phyloP scores from a whole-genome alignment of 2,329 filamentous ascomycete species.

The Macrophomina tecta region DNA sequence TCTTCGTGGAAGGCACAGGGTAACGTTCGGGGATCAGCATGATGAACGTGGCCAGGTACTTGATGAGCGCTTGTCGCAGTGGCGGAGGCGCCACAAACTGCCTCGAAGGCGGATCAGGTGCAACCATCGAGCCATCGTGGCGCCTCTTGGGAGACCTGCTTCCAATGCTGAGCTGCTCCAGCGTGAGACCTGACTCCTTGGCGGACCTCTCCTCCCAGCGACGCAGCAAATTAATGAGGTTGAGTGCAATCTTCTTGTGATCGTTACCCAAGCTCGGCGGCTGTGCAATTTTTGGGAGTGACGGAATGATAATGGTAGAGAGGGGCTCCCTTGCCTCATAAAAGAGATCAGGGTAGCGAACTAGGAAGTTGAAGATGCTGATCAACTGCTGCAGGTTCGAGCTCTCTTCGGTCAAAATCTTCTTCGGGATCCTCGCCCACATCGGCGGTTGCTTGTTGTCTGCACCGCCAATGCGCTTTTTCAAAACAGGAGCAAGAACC shows the following conservation, averaged over 20 bases:
- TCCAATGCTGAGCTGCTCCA: constrained; percentile 35
- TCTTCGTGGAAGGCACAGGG: constrained; percentile 68
- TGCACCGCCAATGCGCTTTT: constrained; percentile 75
- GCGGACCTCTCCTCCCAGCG: constrained; percentile 89
- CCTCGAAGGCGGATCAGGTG: constrained; percentile 59
- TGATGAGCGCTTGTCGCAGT: constrained; percentile 81
- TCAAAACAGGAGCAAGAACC: constrained; percentile 90
- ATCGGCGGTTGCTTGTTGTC: constrained; percentile 76
- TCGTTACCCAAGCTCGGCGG: constrained; percentile 87
- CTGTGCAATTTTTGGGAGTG: constrained; percentile 83
- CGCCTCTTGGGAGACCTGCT: constrained; percentile 66
- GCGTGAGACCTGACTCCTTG: constrained; percentile 71
- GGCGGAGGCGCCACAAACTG: constrained; percentile 53
- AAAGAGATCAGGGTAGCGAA: constrained; percentile 89
- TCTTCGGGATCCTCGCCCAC: constrained; percentile 89
- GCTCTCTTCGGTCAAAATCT: constrained; percentile 91
- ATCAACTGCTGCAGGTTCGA: constrained; percentile 96
- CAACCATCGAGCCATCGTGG: constrained; percentile 67
- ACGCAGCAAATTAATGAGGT: constrained; percentile 89
- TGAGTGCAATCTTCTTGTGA: constrained; percentile 87
- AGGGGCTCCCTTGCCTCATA: constrained; percentile 95
- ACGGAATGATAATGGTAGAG: constrained; percentile 84
- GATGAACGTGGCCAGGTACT: constrained; percentile 95
- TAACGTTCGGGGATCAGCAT: constrained; percentile 87
- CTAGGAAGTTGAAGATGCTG: constrained; percentile 96